Evolutionary conservation across 2,329 filamentous ascomycete species (phyloP).

Genomic region (Periconia digitata): DNA sequence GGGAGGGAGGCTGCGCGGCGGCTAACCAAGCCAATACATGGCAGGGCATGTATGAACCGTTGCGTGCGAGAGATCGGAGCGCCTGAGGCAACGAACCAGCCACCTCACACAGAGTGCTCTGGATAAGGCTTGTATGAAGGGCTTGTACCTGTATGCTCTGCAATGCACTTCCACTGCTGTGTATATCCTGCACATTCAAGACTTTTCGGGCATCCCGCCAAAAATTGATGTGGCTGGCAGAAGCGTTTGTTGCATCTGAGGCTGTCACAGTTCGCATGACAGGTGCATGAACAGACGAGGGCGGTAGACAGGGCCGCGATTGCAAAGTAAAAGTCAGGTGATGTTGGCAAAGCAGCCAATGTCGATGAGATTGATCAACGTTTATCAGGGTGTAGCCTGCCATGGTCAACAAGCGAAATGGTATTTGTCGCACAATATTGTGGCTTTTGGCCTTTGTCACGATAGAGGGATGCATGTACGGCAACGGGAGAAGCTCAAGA

Average conservation of each 20-base stretch:
- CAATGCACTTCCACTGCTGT: too few species aligned
- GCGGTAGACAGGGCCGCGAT: slow-evolving; percentile 18
- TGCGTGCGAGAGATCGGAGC: slow-evolving; percentile 30
- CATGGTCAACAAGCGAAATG: slow-evolving; percentile 9
- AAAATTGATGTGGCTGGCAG: slow-evolving; percentile 23
- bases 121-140: not conserved
- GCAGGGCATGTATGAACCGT: not conserved
- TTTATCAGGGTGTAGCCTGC: slow-evolving; percentile 9
- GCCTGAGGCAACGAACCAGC: slow-evolving; percentile 24
- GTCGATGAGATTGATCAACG: slow-evolving; percentile 10
- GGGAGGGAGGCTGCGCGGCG: slow-evolving; percentile 16
- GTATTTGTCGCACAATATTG: too few species aligned
- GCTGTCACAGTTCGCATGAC: slow-evolving; percentile 40
- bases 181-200: not conserved
- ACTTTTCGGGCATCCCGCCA: not conserved
- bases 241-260: slow-evolving; percentile 12
- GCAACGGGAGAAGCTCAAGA: too few species aligned
- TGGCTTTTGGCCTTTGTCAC: too few species aligned
- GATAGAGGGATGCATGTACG: slow-evolving; percentile 7
- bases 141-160: too few species aligned
- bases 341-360: slow-evolving; percentile 9
- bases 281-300: slow-evolving; percentile 12
- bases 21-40: not conserved
- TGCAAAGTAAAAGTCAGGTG: slow-evolving; percentile 29
- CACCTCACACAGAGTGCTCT: not conserved